Evolutionary conservation across 1,139 yeast genomes (phyloP).

Genomic region (Oligophagozyma castellii): DNA sequence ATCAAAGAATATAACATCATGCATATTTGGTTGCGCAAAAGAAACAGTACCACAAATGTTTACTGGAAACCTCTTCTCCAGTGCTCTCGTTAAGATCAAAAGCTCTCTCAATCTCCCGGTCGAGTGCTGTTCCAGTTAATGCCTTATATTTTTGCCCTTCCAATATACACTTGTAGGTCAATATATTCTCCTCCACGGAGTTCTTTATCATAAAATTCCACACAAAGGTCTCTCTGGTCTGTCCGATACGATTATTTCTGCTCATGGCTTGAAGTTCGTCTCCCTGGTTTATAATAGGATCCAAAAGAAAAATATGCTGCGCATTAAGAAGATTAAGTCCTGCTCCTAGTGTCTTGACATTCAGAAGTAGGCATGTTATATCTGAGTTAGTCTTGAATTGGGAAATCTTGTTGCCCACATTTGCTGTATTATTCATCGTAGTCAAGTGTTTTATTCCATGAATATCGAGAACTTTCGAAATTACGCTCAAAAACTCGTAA

Average conservation of each 20-base stretch:
- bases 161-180: slow-evolving; percentile 27
- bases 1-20: too few species aligned
- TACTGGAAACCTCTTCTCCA: slow-evolving; percentile 17
- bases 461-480: slow-evolving; percentile 52
- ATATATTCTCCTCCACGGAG: slow-evolving; percentile 83
- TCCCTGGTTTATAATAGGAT: slow-evolving; percentile 81
- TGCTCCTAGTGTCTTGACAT: slow-evolving; percentile 78
- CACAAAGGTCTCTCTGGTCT: slow-evolving; percentile 60
- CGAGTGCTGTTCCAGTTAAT: slow-evolving; percentile 2
- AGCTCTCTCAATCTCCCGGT: slow-evolving; percentile 4
- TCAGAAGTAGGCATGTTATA: slow-evolving; percentile 71
- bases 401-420: slow-evolving; percentile 30
- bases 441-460: slow-evolving; percentile 40
- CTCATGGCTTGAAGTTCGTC: slow-evolving; percentile 81
- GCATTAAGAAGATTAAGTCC: slow-evolving; percentile 88
- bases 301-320: slow-evolving; percentile 77
- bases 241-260: slow-evolving; percentile 88
- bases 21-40: too few species aligned
- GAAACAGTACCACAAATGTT: slow-evolving; percentile 21
- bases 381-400: slow-evolving; percentile 49
- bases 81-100: slow-evolving; percentile 14
- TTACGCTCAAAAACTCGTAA: slow-evolving; percentile 55
- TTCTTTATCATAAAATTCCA: slow-evolving; percentile 82
- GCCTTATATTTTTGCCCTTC: slow-evolving; percentile 14
- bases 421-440: slow-evolving; percentile 13